phyloP scores from a whole-genome alignment of 805 yeast species.

The Teunomyces tritomae region DNA sequence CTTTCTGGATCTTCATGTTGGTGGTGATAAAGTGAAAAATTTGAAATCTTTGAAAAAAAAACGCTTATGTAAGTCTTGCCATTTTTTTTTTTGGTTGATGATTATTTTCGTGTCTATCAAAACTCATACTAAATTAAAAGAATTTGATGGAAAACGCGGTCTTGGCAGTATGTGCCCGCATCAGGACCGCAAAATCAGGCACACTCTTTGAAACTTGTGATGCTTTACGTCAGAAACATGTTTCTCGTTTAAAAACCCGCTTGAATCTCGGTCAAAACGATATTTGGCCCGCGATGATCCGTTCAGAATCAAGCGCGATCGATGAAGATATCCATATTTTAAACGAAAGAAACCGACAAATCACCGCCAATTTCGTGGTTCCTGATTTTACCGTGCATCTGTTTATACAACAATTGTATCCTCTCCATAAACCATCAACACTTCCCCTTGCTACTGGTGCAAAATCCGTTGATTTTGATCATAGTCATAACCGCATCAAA shows the following conservation, averaged over 20 bases:
- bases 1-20: slow-evolving; percentile 59
- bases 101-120: too few species aligned
- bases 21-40: background rate
- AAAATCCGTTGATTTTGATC: slow-evolving; percentile 3
- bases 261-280: background rate
- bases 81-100: too few species aligned
- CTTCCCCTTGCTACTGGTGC: background rate
- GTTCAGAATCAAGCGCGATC: background rate
- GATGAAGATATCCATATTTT: background rate
- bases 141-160: background rate
- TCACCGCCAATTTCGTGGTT: background rate
- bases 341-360: background rate
- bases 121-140: too few species aligned
- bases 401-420: slow-evolving; percentile 19
- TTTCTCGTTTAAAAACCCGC: background rate
- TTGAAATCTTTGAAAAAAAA: background rate
- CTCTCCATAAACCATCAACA: slow-evolving; percentile 7
- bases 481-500: slow-evolving; percentile 8
- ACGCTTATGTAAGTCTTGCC: background rate
- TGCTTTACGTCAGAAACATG: background rate
- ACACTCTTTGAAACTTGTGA: background rate
- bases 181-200: background rate
- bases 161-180: background rate
- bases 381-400: background rate
- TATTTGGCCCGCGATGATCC: background rate